Evolutionary conservation across 768 basidiomycete genomes (phyloP), one percentile per base, ranked within the genome.

Genomic region (Rhodocollybia butyracea): DNA sequence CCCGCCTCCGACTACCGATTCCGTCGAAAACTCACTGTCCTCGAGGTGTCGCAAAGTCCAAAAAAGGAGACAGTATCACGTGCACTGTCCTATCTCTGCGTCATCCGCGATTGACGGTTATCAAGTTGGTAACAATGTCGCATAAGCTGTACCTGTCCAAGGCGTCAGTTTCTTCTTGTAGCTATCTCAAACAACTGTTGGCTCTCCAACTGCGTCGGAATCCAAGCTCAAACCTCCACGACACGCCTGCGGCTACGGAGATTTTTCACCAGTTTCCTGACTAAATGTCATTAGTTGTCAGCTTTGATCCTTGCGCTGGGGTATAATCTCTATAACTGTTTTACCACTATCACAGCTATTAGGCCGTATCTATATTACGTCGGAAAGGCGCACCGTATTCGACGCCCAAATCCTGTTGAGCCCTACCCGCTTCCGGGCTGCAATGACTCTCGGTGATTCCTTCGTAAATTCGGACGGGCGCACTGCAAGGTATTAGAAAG

Each of bases 371-470:
- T 30, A n/a, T 47, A 29, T 27, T 30, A 24, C 31, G 41, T 53
- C 41, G 48, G 48, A 36, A 36, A 34, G 31, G 51, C 51, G 31
- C 51, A 53, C 51, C 51, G 51, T 41, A 40, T 41, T 19, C 17
- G 30, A 42, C 51, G 42, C 24, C 48, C 32, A 50, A 50, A 50
- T 53, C 21, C 51, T 53, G 51, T 53, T 53, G 51, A 53, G 40
- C 36, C 27, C 39, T 41, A 26, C 31, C 51, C 51, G 51, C 51
- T 53, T 53, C 19, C 40, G 51, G 51, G 8, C 19, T 26, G 36
- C 21, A 36, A n/a, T 53, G 36, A 40, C 34, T 50, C 36, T 43
- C n/a, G 40, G 15, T 8, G 27, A 22, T 30, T 24, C 13, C 27
- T 46, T 53, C 31, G 27, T 40, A 38, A 38, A 11, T 21, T 45